Evolutionary conservation across 495 filamentous ascomycete genomes (phyloP).

Genomic region (Jackrogersella minutella): DNA sequence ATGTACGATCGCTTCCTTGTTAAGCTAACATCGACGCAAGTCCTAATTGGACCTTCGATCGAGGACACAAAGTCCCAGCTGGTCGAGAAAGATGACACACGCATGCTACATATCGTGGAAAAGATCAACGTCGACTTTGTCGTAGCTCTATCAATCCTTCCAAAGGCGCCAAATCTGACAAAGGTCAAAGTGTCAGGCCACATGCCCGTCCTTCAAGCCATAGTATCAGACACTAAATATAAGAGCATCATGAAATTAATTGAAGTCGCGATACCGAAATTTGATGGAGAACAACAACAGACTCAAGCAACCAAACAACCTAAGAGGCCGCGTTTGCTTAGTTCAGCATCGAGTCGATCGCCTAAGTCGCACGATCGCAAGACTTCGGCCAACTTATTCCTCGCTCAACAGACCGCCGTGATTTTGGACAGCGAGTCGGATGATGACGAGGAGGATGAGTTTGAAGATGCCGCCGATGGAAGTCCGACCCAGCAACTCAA

Average conservation of each 20-base stretch:
- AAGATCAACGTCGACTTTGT: slow-evolving; percentile 96
- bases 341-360: slow-evolving; percentile 49
- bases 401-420: slow-evolving; percentile 74
- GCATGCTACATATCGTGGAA: slow-evolving; percentile 89
- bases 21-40: slow-evolving; percentile 90
- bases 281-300: slow-evolving; percentile 62
- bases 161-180: slow-evolving; percentile 92
- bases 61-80: slow-evolving; percentile 90
- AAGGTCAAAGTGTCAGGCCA: slow-evolving; percentile 90
- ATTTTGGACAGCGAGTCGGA: slow-evolving; percentile 79
- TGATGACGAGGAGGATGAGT: slow-evolving; percentile 66
- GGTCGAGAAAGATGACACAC: slow-evolving; percentile 68
- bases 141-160: slow-evolving; percentile 90
- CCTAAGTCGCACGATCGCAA: slow-evolving; percentile 41
- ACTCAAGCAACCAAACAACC: slow-evolving; percentile 51
- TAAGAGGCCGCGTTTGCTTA: slow-evolving; percentile 64
- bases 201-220: slow-evolving; percentile 89
- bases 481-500: slow-evolving; percentile 67
- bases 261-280: slow-evolving; percentile 90
- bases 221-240: slow-evolving; percentile 92
- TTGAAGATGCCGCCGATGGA: slow-evolving; percentile 68
- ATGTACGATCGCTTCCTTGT: slow-evolving; percentile 97
- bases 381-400: slow-evolving; percentile 52
- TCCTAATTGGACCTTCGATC: slow-evolving; percentile 94
- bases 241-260: slow-evolving; percentile 95